Evolutionary conservation across 179 eudicot genomes (phyloP), one percentile per base, ranked within the genome.

Genomic region (Actinidia chinensis): DNA sequence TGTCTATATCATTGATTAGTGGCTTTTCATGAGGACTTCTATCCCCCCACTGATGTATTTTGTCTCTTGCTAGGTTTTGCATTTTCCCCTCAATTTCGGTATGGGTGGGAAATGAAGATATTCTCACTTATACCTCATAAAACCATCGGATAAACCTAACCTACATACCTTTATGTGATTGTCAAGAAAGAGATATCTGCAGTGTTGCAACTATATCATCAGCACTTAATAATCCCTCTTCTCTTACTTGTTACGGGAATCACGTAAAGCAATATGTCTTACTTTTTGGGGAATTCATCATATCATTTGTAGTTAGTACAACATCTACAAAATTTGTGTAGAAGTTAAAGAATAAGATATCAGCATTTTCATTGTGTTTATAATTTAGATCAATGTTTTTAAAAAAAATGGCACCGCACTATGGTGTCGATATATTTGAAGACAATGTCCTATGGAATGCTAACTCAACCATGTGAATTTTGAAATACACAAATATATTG

Each of bases 21-120:
- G 17, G 42, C 51, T 61, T 46, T 51, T 20, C 46, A n/a, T 69
- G 73, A 51, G 55, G 52, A 64, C 22, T 40, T 28, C 8, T 70
- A 42, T 15, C 10, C 56, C 8, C 8, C 42, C 22, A 15, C 46
- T 55, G 40, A 43, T 70, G 60, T 44, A 42, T n/a, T 42, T 75
- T 71, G 59, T 50, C 42, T 66, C 71, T 54, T 78, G 23, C 17
- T 86, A 95, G 99, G 91, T 68, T 82, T 93, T n/a, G n/a, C n/a
- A 72, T 90, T 95, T 81, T 89, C 93, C 75, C 89, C 92, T 50
- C 90, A 89, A 82, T 93, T 92, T 36, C 89, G 99, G 52, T 87
- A 84, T 85, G 98, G 99, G 52, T 95, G 99, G 99, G 87, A 84
- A 80, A 82, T 88, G 82, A 89, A n/a, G n/a, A 85, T 80, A 71